phyloP scores from a whole-genome alignment of 2,329 filamentous ascomycete genomes.

The Penicillium sp. region DNA sequence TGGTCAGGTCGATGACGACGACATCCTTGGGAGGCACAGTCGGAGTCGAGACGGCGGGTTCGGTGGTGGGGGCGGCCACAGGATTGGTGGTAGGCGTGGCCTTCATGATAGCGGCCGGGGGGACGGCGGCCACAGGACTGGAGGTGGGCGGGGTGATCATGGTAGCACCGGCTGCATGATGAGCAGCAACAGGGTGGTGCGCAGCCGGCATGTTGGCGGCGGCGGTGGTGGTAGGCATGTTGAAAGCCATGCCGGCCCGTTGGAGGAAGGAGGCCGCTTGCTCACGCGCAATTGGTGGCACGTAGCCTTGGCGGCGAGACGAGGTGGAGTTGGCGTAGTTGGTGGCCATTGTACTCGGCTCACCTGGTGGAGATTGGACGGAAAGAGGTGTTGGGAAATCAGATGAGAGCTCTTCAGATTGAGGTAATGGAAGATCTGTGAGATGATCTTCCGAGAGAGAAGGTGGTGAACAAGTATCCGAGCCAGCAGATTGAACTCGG shows the following conservation, averaged over 20 bases:
- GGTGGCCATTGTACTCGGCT: not conserved
- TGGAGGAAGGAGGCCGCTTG: not conserved
- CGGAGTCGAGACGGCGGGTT: not conserved
- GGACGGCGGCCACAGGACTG: not conserved
- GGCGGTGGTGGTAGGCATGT: not conserved
- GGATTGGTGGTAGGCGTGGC: not conserved
- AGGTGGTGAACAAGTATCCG: not conserved
- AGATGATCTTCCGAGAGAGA: not conserved
- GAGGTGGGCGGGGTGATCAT: not conserved
- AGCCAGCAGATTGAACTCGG: not conserved
- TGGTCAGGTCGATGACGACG: constrained; percentile 17
- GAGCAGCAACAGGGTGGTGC: not conserved
- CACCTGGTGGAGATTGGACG: not conserved
- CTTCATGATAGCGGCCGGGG: not conserved
- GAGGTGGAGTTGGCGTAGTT: not conserved
- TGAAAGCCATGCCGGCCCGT: not conserved
- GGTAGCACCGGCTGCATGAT: not conserved
- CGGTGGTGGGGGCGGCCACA: not conserved
- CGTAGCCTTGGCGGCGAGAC: not conserved
- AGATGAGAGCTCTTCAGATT: not conserved
- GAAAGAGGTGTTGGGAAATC: constrained; percentile 1
- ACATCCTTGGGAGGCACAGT: constrained; percentile 10
- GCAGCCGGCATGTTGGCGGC: not conserved
- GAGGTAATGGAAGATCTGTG: not conserved
- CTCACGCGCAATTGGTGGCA: not conserved